Percentiles rank a stretch among this genome's conserved stretches.
phyloP scores from a whole-genome alignment of 805 yeast genomes.

The Sporopachydermia quercuum region DNA sequence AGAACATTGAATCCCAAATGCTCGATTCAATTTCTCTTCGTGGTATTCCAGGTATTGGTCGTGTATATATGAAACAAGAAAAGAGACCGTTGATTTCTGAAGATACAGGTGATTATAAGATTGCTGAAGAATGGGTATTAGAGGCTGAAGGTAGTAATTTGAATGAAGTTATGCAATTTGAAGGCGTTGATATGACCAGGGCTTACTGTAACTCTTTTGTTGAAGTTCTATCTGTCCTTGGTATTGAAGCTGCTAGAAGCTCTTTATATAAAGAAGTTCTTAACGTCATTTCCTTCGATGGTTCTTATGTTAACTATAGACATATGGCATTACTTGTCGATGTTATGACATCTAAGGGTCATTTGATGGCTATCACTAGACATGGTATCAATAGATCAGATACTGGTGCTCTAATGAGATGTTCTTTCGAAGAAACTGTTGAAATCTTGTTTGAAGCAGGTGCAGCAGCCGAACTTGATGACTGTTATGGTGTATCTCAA shows the following conservation, averaged over 20 bases:
- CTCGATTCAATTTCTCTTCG: slow-evolving; percentile 85
- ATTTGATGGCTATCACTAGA: slow-evolving; percentile 96
- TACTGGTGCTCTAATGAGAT: slow-evolving; percentile 98
- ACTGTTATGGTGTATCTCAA: slow-evolving; percentile 97
- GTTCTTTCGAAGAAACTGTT: slow-evolving; percentile 98
- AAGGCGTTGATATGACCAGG: slow-evolving; percentile 84
- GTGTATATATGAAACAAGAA: slow-evolving; percentile 50
- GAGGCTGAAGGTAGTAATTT: slow-evolving; percentile 98
- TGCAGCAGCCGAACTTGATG: slow-evolving; percentile 94
- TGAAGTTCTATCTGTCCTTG: slow-evolving; percentile 85
- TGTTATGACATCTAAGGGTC: slow-evolving; percentile 97
- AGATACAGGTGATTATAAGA: slow-evolving; percentile 72
- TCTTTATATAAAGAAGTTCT: slow-evolving; percentile 88
- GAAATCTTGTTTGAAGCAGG: slow-evolving; percentile 97
- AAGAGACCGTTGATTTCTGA: slow-evolving; percentile 33
- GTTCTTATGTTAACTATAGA: slow-evolving; percentile 97
- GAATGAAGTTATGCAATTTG: slow-evolving; percentile 87
- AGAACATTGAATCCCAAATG: slow-evolving; percentile 93
- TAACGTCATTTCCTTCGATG: slow-evolving; percentile 97
- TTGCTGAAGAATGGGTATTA: slow-evolving; percentile 92
- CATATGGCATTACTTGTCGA: slow-evolving; percentile 96
- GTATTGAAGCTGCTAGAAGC: slow-evolving; percentile 96
- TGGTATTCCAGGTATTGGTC: slow-evolving; percentile 88
- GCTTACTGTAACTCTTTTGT: slow-evolving; percentile 95
- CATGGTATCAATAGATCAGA: slow-evolving; percentile 98